These are phyloP conservation scores for Botrytis byssoidea DNA, from an alignment of 2,329 filamentous ascomycete species.

Conservation along the genomic window DNA sequence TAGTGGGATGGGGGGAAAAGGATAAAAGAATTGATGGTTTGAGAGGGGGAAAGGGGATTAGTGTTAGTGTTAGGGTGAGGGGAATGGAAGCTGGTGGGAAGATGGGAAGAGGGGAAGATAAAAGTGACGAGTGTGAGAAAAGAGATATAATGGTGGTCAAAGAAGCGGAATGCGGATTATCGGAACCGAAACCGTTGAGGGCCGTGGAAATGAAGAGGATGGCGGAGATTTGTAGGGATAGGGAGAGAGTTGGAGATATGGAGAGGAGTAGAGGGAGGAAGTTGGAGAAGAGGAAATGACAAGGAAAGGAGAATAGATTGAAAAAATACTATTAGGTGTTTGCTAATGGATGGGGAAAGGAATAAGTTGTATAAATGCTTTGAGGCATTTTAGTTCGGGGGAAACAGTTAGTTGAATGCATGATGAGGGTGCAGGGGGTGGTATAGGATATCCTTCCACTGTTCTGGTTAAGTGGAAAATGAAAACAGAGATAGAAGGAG, in stretches of 20 bases:
- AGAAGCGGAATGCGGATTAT: slow-evolving; percentile 35
- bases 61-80: neutral
- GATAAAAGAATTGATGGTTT: neutral
- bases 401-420: neutral
- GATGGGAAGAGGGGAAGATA: neutral
- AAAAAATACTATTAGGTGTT: neutral
- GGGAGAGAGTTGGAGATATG: slow-evolving; percentile 20
- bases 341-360: neutral
- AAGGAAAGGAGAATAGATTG: neutral
- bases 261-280: slow-evolving; percentile 21
- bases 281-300: neutral
- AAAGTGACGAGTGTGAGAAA: neutral
- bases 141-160: slow-evolving; percentile 32
- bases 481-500: neutral
- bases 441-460: neutral
- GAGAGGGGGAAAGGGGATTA: neutral
- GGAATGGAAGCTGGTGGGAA: neutral
- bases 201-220: slow-evolving; percentile 36
- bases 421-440: neutral
- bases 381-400: neutral
- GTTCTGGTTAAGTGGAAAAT: neutral
- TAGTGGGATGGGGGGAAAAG: neutral
- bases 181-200: slow-evolving; percentile 35
- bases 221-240: slow-evolving; percentile 34
- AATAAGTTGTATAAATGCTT: neutral